Conservation (phyloP, 202 grass and related monocot species). For the Hordeum pubiflorum region DNA sequence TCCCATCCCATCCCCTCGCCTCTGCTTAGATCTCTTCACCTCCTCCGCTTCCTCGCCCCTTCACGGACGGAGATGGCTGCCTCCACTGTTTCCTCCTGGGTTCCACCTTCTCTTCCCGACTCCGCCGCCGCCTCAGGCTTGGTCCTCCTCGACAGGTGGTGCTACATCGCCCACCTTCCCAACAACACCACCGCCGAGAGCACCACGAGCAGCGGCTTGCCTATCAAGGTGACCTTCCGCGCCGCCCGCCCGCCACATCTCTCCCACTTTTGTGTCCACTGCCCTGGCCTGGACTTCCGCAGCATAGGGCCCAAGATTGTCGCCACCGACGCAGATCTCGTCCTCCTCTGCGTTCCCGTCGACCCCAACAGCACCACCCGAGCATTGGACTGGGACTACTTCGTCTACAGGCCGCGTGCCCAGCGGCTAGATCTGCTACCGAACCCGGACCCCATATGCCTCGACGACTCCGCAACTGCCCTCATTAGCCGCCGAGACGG, state of each 20-base stretch:
- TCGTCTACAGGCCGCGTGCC: not conserved
- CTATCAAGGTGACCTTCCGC: conserved; percentile 5
- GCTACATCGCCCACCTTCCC: conserved; percentile 23
- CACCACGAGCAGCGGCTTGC: not conserved
- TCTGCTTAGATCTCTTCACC: not conserved
- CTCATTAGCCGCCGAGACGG: not conserved
- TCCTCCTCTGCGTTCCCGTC: conserved; percentile 11
- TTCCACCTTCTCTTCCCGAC: conserved; percentile 1
- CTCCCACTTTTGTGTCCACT: conserved; percentile 26
- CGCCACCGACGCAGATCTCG: conserved; percentile 19
- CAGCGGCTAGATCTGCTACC: conserved; percentile 1
- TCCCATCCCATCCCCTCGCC: not conserved
- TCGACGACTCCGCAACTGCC: not conserved
- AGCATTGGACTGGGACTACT: not conserved
- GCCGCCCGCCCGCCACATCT: conserved; percentile 5
- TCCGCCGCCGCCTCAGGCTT: not conserved
- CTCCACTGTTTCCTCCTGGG: not conserved
- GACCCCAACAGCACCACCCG: not conserved
- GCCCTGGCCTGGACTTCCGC: conserved; percentile 15
- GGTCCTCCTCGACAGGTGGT: conserved; percentile 10
- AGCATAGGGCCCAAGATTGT: not conserved
- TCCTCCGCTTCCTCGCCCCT: not conserved
- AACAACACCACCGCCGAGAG: conserved; percentile 12
- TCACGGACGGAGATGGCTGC: not conserved
- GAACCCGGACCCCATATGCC: not conserved